Evolutionary conservation across 225 moss, liverwort and hornwort species (phyloP).

Genomic region (Thuidium tamariscinum): DNA sequence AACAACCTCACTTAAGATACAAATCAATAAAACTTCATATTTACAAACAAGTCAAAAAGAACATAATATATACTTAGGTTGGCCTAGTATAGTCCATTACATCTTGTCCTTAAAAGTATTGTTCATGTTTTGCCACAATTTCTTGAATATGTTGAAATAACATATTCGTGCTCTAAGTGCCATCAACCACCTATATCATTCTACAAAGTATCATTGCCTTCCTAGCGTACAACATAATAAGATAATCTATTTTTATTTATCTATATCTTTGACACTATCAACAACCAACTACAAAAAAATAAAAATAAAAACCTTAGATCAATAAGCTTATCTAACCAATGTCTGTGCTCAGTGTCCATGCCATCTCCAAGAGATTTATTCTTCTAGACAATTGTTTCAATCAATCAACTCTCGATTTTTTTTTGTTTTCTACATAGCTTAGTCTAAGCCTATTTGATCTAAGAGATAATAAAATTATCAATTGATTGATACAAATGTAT

Average conservation of each 20-base stretch:
- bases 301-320: no score
- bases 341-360: no score
- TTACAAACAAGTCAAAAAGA: not conserved
- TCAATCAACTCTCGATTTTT: not conserved
- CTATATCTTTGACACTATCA: not conserved
- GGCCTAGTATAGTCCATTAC: not conserved
- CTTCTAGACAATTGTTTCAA: not conserved
- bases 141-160: not conserved
- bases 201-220: not conserved
- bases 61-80: no score
- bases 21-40: not conserved
- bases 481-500: not conserved
- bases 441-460: not conserved
- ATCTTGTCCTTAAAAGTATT: not conserved
- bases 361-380: fast-evolving
- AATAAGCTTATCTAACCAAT: not conserved
- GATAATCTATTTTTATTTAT: not conserved
- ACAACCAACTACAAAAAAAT: no score
- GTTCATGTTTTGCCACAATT: not conserved
- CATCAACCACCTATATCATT: not conserved
- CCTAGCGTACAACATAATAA: no score
- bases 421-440: not conserved
- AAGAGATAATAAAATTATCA: not conserved
- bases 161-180: no score
- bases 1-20: no score